Evolutionary conservation across 2,329 filamentous ascomycete genomes (phyloP), one percentile per base, ranked within the genome.

Genomic region (Blastomyces silverae): DNA sequence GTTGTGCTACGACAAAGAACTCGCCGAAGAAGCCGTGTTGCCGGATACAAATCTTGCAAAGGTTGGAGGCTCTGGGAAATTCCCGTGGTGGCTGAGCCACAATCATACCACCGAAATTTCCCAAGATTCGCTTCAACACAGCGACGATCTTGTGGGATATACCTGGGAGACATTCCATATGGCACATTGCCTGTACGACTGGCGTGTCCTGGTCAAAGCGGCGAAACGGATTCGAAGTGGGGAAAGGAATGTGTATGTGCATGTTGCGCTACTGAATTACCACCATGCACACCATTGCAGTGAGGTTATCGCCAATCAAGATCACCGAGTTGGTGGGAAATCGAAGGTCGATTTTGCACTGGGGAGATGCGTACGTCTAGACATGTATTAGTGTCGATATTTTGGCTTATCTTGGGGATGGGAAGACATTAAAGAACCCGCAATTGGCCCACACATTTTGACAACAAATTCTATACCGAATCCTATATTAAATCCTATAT

Each of bases 151-250:
- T 52, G 50, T 63, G 17, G 66, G 50, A 31, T 44, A 66, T 62
- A 67, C 66, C 1, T 67, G 64, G 66, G 66, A 67, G 60, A 61
- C 44, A 3, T 67, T 61, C 31, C 66, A 67, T 46, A 50, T 61
- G 22, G 62, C 62, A 55, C 64, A 64, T 42, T 66, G 66, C 37
- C 20, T 66, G 44, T 67, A 66, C 42, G 64, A 66, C 42, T 67
- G 66, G 66, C 66, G 62, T 22, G 56, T 50, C 28, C 55, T 67
- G 37, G 55, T 64, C 46, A 66, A 57, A n/a, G 62, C 66, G 8
- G 62, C 62, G 13, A 64, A 67, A 48, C 64, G 62, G 3, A 58
- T 66, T n/a, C 60, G 34, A 56, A 46, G 46, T 22, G 66, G 66
- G 8, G 64, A 66, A 53, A 61, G 58, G 25, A 44, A 42, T 17